Evolutionary conservation across 2,329 filamentous ascomycete genomes (phyloP), one percentile per base, ranked within the genome.

Genomic region (Botrytis hyacinthi): DNA sequence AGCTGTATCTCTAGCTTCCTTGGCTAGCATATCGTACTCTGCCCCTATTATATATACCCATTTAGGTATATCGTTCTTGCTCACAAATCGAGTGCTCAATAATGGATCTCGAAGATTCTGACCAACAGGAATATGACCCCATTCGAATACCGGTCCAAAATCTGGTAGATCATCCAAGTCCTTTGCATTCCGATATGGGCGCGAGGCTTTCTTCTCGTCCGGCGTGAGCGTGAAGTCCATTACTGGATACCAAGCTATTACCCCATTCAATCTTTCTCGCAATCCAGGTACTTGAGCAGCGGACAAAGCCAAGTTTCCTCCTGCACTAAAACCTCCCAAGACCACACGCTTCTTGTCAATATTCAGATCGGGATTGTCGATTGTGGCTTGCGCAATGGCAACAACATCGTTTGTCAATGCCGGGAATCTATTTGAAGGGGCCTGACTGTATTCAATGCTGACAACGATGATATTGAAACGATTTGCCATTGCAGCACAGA

Each of bases 241-340:
- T 3, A 83, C 79, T 1, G 86, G 84, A 74, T 86, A 88, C 61
- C 86, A 80, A 4, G 84, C 80, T 12, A 86, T 77, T 0, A 83
- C 81, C 0, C 83, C 85, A 8, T 78, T 76, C 20, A 84, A 73
- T 65, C 71, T 77, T 22, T 70, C 74, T 51, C 75, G 73, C 48
- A 87, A 75, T 22, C 75, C 78, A 0, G 82, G 81, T 16, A 84
- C 76, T 76, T 86, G 85, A 22, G 82, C 77, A 0, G 82, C 83
- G 10, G 81, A 79, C 0, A 88, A 79, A 0, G 83, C 77, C 1
- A 88, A 80, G 76, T 86, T 87, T 2, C 83, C 87, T 40, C 87
- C 87, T 0, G 86, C 86, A 48, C 84, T 86, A 79, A 85, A 88
- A 16, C 87, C 87, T 1, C 80, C 83, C 0, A 88, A 74, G 0